Evolutionary conservation across 371 early-diverging fungal genomes (phyloP).

Genomic region (Circinella minor): DNA sequence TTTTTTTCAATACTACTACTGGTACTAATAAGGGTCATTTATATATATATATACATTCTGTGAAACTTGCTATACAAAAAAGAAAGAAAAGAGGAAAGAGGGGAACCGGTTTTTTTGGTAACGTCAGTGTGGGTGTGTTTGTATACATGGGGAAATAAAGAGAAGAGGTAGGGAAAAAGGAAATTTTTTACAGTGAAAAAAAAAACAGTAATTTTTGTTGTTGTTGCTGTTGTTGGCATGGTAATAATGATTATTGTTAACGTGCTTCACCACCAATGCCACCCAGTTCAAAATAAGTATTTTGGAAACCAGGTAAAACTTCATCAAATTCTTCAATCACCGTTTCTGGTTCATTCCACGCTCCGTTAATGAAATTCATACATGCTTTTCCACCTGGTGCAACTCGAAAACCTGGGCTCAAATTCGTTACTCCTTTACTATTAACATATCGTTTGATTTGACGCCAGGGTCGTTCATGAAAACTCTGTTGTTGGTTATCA

Average conservation of each 20-base stretch:
- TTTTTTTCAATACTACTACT: too few species aligned
- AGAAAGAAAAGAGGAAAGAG: too few species aligned
- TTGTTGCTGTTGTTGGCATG: too few species aligned
- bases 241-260: neutral
- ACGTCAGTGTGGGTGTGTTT: too few species aligned
- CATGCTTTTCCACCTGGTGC: conserved; percentile 39
- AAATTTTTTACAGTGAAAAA: too few species aligned
- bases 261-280: conserved; percentile 51
- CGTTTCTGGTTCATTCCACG: conserved; percentile 36
- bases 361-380: conserved; percentile 40
- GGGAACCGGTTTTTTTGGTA: too few species aligned
- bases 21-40: too few species aligned
- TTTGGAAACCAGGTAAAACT: conserved; percentile 31
- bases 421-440: conserved; percentile 28
- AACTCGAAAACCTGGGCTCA: conserved; percentile 40
- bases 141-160: too few species aligned
- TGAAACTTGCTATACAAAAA: too few species aligned
- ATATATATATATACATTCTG: conserved; percentile 6
- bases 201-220: too few species aligned
- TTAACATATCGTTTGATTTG: conserved; percentile 38
- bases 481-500: too few species aligned
- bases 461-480: conserved; percentile 40
- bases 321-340: conserved; percentile 33
- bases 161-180: too few species aligned
- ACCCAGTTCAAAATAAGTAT: conserved; percentile 40